These are phyloP conservation scores for Salix suchowensis DNA, from an alignment of 345 rosid genomes.

Conservation along the genomic window DNA sequence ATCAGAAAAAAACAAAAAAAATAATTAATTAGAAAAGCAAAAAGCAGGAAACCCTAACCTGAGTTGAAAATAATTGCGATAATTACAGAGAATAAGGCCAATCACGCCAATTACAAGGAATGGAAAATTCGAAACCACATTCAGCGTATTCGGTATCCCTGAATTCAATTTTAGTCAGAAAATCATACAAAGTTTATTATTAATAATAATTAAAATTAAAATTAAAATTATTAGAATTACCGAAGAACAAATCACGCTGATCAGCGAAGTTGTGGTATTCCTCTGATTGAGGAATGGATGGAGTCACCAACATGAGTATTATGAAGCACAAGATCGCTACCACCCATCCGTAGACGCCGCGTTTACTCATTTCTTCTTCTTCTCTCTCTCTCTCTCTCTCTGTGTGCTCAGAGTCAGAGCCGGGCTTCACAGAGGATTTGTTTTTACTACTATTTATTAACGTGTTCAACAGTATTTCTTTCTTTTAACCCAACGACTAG, in stretches of 20 bases:
- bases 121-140: constrained; percentile 89
- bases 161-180: constrained; percentile 10
- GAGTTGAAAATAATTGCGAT: constrained; percentile 63
- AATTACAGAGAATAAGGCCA: constrained; percentile 74
- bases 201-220: not conserved
- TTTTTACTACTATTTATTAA: too few relatives aligned
- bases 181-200: not conserved
- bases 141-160: constrained; percentile 82
- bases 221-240: constrained; percentile 22
- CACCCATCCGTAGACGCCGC: constrained; percentile 55
- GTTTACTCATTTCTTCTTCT: constrained; percentile 39
- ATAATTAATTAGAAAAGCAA: not conserved
- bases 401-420: too few relatives aligned
- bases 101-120: constrained; percentile 75
- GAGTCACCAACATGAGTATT: constrained; percentile 82
- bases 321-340: constrained; percentile 62
- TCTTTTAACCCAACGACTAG: too few relatives aligned
- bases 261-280: constrained; percentile 90
- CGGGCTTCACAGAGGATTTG: too few relatives aligned
- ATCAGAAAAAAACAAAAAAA: not conserved
- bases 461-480: too few relatives aligned
- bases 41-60: constrained; percentile 32
- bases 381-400: too few relatives aligned
- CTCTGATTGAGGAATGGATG: constrained; percentile 74
- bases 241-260: constrained; percentile 60